Conservation (phyloP, 176 grass and related monocot species). For the Ananas comosus region DNA sequence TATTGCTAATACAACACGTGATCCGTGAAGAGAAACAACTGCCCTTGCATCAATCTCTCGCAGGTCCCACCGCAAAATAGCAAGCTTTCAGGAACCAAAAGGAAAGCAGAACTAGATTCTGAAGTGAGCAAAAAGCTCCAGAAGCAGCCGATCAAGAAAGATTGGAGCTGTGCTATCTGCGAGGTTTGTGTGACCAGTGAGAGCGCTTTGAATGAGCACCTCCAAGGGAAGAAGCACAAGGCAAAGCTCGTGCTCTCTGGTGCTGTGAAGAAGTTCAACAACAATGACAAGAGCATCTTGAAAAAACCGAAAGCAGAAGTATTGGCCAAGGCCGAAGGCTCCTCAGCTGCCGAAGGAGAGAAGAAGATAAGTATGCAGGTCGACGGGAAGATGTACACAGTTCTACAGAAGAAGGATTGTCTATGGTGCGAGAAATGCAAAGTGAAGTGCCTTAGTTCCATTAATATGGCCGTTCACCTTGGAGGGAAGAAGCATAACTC, state of each 20-base stretch:
- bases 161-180: conserved; percentile 6
- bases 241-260: not conserved
- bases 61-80: not conserved
- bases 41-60: not conserved
- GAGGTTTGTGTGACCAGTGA: not conserved
- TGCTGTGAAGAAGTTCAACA: not conserved
- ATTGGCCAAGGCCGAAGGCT: not conserved
- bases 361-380: conserved; percentile 6
- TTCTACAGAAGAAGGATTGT: conserved; percentile 5
- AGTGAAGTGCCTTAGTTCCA: conserved; percentile 6
- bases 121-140: not conserved
- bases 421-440: conserved; percentile 11
- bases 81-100: conserved; percentile 6
- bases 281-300: not conserved
- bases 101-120: not conserved
- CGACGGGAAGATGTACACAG: conserved; percentile 10
- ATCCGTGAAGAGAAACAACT: not conserved
- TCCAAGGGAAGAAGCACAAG: conserved; percentile 10
- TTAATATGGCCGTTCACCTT: conserved; percentile 14
- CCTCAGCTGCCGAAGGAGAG: not conserved
- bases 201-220: not conserved
- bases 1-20: not conserved
- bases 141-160: conserved; percentile 1
- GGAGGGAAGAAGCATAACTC: conserved; percentile 1
- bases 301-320: not conserved